Evolutionary conservation across 768 basidiomycete species (phyloP).

Genomic region (Aureoboletus auriporus): DNA sequence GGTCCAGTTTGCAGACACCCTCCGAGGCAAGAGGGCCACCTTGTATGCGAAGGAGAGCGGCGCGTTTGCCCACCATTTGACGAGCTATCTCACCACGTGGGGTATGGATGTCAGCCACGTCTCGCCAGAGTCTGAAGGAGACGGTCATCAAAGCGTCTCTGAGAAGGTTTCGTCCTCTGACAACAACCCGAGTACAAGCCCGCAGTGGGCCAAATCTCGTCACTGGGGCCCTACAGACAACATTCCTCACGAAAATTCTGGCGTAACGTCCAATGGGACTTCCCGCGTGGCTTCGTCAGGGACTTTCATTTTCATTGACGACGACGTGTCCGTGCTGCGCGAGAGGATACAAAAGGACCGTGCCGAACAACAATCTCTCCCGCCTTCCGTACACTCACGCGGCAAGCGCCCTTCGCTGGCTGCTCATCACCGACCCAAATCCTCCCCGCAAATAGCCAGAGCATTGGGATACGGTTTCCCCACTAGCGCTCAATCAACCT

Average conservation of each 20-base stretch:
- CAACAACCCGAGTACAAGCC: neutral
- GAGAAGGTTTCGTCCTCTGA: conserved; percentile 15
- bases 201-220: conserved; percentile 16
- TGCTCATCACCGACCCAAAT: conserved; percentile 67
- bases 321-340: conserved; percentile 78
- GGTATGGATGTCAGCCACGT: conserved; percentile 90
- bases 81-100: conserved; percentile 91
- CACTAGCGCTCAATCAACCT: conserved; percentile 24
- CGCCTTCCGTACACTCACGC: conserved; percentile 40
- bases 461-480: conserved; percentile 37
- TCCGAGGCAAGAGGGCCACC: conserved; percentile 79
- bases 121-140: conserved; percentile 53
- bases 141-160: conserved; percentile 27
- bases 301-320: conserved; percentile 90
- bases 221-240: conserved; percentile 20
- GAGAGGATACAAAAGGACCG: conserved; percentile 69
- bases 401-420: conserved; percentile 66
- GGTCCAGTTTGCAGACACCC: conserved; percentile 68
- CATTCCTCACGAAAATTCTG: conserved; percentile 17
- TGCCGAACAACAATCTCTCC: conserved; percentile 41
- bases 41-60: conserved; percentile 85
- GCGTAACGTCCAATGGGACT: conserved; percentile 17
- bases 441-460: conserved; percentile 75
- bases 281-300: conserved; percentile 25
- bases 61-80: conserved; percentile 88